Evolutionary conservation across 2,329 filamentous ascomycete genomes (phyloP).

Genomic region (Aspergillus fumigatus): DNA sequence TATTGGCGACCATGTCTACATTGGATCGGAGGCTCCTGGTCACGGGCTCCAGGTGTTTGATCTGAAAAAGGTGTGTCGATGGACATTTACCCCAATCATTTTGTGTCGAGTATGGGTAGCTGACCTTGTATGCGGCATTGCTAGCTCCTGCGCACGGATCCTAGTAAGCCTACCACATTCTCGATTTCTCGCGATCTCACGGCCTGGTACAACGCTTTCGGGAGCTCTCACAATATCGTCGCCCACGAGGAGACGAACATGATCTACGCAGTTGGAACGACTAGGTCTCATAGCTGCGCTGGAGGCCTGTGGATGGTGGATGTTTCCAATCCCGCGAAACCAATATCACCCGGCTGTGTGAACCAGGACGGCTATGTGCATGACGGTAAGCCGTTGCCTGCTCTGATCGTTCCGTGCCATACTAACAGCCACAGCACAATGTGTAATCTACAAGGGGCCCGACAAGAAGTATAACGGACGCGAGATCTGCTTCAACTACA

Average conservation of each 20-base stretch:
- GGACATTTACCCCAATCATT: too few species aligned
- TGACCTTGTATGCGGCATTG: background rate
- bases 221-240: slow-evolving; percentile 18
- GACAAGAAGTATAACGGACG: slow-evolving; percentile 10
- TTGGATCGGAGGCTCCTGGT: slow-evolving; percentile 13
- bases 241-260: slow-evolving; percentile 14
- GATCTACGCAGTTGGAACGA: slow-evolving; percentile 16
- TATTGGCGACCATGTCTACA: slow-evolving; percentile 14
- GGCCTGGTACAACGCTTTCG: slow-evolving; percentile 15
- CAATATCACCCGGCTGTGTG: slow-evolving; percentile 13
- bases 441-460: slow-evolving; percentile 15
- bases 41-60: slow-evolving; percentile 18
- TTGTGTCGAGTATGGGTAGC: background rate
- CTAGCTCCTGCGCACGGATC: slow-evolving; percentile 1
- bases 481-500: slow-evolving; percentile 20
- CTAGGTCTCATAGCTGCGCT: slow-evolving; percentile 9
- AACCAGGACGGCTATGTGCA: slow-evolving; percentile 18
- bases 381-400: slow-evolving; percentile 5
- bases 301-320: slow-evolving; percentile 18
- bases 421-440: slow-evolving; percentile 10
- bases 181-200: slow-evolving; percentile 8
- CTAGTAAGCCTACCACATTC: slow-evolving; percentile 8
- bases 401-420: background rate
- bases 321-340: slow-evolving; percentile 14
- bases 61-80: slow-evolving; percentile 12